phyloP scores from a whole-genome alignment of 441 rosid species.

The Populus tomentosa region DNA sequence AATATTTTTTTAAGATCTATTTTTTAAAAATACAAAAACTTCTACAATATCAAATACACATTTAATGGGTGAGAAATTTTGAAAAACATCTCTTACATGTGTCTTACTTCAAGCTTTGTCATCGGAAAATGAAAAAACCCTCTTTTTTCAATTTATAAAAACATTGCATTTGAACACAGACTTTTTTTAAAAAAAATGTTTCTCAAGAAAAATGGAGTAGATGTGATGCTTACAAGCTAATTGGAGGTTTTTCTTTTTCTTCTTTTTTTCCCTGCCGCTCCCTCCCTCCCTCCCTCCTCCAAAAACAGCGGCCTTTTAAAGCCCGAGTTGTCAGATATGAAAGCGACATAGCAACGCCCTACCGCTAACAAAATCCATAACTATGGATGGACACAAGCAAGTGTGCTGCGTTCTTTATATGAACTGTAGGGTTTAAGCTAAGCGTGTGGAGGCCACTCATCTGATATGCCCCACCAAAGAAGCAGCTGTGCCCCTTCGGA shows the following conservation, averaged over 20 bases:
- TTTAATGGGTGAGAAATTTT: too few species aligned
- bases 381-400: neutral
- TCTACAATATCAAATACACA: too few species aligned
- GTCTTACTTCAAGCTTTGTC: too few species aligned
- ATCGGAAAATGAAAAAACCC: too few species aligned
- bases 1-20: too few species aligned
- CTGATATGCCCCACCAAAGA: too few species aligned
- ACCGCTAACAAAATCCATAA: neutral
- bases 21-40: too few species aligned
- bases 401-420: neutral
- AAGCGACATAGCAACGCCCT: neutral
- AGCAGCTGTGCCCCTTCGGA: neutral
- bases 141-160: too few species aligned
- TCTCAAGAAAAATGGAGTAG: neutral
- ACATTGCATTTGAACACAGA: neutral
- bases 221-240: neutral
- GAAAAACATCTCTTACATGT: too few species aligned
- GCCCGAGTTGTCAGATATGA: neutral
- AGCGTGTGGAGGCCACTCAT: neutral
- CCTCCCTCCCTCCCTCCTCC: neutral
- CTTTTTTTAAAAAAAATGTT: neutral
- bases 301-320: neutral
- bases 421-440: neutral
- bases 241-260: too few species aligned
- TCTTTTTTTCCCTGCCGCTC: too few species aligned